Base-by-base conservation (phyloP, 2,329 filamentous ascomycete genomes). In the Aspergillus sp. region DNA sequence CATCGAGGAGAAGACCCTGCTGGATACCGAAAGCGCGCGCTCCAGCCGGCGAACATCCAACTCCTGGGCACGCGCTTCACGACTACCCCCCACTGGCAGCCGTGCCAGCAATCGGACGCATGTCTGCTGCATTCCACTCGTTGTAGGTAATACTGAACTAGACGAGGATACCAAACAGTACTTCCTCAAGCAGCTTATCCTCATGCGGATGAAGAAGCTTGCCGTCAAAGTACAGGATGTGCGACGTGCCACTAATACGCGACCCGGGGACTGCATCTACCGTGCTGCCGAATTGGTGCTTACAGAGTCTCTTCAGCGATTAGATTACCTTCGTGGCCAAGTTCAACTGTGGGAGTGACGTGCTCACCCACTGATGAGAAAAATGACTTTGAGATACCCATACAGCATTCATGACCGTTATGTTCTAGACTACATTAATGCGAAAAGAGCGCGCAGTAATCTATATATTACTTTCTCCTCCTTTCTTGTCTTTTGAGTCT, bases 301-400 rank as follows among this genome's bases (percentile, higher is more conserved):
- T 11, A n/a, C 35, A 30, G 43, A 51, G 33, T 51, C 44, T 22
- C 32, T 51, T 5, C 43, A 51, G 9, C 44, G 49, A 30, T 20
- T 51, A 11, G 49, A 51, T 11, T 51, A 51, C 20, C 49, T 51
- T 13, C 49, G 49, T 14, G 49, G 49, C 16, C 43, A 51, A 44
- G 33, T 47, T 32, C 49, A 42, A 26, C 16, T 51, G 26, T 51
- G 49, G 49, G 43, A 41, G 36, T 49, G 47, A 49, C 22, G 7
- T 30, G 26, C 9, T 30, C 26, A 30, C 26, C 26, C 26, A 30
- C 9, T 9, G 10, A 30, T 1, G 26, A 30, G 26, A 26, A 30
- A 30, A 8, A 30, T 10, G 26, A 30, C 10, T 4, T 4, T 24
- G 22, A 24, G 22, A 24, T 24, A 24, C 22, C 22, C 22, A 24